phyloP scores from a whole-genome alignment of 148 eudicot species.

The Rhododendron ovatum region DNA sequence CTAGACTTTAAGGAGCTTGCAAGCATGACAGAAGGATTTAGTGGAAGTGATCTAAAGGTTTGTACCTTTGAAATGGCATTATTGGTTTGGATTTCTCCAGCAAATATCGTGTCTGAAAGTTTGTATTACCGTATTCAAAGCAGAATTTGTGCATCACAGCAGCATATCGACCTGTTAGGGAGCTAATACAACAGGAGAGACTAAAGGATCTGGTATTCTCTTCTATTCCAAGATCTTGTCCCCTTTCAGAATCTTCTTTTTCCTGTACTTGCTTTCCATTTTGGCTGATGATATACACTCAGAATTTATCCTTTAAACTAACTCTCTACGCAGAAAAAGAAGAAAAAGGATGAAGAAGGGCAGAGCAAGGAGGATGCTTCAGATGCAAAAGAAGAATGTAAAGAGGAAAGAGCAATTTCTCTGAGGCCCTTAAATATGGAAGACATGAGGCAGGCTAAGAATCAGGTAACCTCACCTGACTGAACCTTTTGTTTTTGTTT shows the following conservation, averaged over 20 bases:
- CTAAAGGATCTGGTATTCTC: conserved; percentile 56
- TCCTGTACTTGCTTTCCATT: not conserved
- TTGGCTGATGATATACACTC: not conserved
- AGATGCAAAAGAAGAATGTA: conserved; percentile 41
- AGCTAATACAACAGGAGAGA: conserved; percentile 81
- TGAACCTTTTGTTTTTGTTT: not conserved
- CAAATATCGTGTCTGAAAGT: conserved; percentile 1
- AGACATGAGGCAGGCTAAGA: conserved; percentile 90
- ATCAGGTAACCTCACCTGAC: conserved; percentile 48
- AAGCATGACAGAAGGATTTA: conserved; percentile 86
- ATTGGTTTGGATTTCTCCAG: not conserved
- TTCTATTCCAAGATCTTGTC: not conserved
- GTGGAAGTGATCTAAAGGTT: conserved; percentile 86
- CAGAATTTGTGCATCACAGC: conserved; percentile 92
- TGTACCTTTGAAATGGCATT: conserved; percentile 12
- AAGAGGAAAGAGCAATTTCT: conserved; percentile 55
- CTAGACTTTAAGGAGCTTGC: conserved; percentile 84
- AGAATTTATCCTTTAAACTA: not conserved
- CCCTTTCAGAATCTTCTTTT: not conserved
- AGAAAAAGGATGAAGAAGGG: conserved; percentile 52
- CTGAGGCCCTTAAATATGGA: conserved; percentile 86
- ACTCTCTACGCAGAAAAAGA: conserved; percentile 45
- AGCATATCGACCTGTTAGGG: conserved; percentile 91
- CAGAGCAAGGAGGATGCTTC: conserved; percentile 34
- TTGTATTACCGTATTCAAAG: conserved; percentile 7